Percentiles rank a stretch among this genome's conserved stretches.
Conservation (phyloP, 345 rosid species). For the Heritiera littoralis region DNA sequence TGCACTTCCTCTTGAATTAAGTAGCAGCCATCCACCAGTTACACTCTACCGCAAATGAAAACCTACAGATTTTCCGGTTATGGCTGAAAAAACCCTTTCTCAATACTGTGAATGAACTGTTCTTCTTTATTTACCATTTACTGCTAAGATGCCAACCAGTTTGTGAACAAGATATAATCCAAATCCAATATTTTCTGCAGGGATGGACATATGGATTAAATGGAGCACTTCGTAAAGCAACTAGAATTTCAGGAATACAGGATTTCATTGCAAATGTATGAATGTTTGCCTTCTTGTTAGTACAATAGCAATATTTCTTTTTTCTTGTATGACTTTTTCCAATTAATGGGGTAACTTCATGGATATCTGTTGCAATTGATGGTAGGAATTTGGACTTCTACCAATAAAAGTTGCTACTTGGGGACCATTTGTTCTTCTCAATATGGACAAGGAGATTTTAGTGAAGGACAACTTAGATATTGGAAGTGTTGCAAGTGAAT, state of each 20-base stretch:
- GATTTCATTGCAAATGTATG: constrained; percentile 63
- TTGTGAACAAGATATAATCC: neutral
- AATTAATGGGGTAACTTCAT: constrained; percentile 19
- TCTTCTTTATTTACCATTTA: neutral
- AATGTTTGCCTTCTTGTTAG: constrained; percentile 22
- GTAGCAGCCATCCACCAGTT: neutral
- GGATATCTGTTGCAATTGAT: constrained; percentile 30
- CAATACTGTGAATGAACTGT: neutral
- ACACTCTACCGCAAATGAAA: neutral
- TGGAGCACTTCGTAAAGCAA: constrained; percentile 83
- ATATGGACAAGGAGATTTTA: constrained; percentile 38
- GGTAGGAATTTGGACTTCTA: constrained; percentile 79
- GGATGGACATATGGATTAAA: constrained; percentile 88
- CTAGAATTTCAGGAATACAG: constrained; percentile 62
- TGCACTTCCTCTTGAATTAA: neutral
- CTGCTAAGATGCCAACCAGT: neutral
- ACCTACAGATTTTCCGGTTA: too few relatives aligned
- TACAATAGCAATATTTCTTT: constrained; percentile 4
- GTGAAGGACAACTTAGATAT: constrained; percentile 30
- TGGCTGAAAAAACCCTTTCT: neutral
- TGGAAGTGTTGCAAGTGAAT: constrained; percentile 49
- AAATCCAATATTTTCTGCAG: constrained; percentile 35
- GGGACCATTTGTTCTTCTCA: constrained; percentile 93
- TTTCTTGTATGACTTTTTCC: constrained; percentile 9
- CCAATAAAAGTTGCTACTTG: constrained; percentile 68